Evolutionary conservation across 768 basidiomycete genomes (phyloP).

Genomic region (Agrocybe pediades): DNA sequence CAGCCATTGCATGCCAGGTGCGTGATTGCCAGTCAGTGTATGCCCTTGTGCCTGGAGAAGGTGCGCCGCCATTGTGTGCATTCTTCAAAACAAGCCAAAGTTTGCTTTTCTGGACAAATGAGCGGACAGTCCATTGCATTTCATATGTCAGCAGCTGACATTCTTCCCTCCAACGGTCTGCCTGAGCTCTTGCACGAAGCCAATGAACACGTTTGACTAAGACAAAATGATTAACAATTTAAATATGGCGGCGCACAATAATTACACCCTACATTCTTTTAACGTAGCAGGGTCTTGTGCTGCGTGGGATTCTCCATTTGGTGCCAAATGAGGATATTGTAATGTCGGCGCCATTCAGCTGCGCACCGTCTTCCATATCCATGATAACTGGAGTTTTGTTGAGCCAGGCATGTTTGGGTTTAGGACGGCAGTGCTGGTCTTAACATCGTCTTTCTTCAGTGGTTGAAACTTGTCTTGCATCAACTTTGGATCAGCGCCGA

Average conservation of each 20-base stretch:
- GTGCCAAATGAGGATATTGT: no score
- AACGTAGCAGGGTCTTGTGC: background rate
- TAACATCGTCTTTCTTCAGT: conserved; percentile 5
- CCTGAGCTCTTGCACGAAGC: conserved; percentile 13
- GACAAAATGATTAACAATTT: background rate
- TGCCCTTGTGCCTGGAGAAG: background rate
- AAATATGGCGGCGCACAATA: background rate
- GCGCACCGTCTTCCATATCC: conserved; percentile 14
- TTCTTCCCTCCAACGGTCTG: conserved; percentile 14
- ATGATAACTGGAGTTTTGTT: background rate
- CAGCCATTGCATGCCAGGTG: background rate
- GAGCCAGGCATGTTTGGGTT: conserved; percentile 14
- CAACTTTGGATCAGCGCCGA: background rate
- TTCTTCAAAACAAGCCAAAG: background rate
- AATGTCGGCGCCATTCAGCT: background rate
- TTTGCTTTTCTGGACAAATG: background rate
- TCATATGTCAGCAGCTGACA: background rate
- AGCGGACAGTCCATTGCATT: conserved; percentile 2
- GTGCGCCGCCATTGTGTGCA: background rate
- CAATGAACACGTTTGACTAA: conserved; percentile 17
- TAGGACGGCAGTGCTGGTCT: conserved; percentile 15
- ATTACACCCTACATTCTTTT: conserved; percentile 7
- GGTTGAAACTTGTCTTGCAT: background rate
- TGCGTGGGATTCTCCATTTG: background rate
- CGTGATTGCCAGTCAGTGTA: background rate